Base-by-base conservation (phyloP, 2,329 filamentous ascomycete species). In the Calonectria henricotiae region DNA sequence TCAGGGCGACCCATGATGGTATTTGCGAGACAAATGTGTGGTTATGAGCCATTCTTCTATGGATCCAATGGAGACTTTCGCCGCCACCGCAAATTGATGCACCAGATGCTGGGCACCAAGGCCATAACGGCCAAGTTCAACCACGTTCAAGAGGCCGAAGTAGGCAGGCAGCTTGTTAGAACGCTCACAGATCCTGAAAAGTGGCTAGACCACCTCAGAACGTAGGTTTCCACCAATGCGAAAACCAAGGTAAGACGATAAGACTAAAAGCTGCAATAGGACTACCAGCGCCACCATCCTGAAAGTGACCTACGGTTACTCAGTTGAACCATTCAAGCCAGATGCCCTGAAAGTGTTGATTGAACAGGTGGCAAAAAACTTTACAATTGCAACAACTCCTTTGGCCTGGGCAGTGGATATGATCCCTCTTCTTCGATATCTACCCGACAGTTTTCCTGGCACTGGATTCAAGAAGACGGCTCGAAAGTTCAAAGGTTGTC, bases 41-140 rank as follows among this genome's bases (percentile, higher is more conserved):
- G 51, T 12, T 55, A 55, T 25, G 51, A 55, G 17, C 51, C 51
- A 8, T 55, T 55, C 32, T 55, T 55, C 51, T 55, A 37, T 13
- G 51, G 51, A 7, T 20, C 32, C 5, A 35, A 35, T 11, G 51
- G 51, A 4, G 51, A 55, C 13, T 55, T 55, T 8, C 51, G 51
- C 12, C 51, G 51, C 23, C 51, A 55, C n/a, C 51, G 51, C 51
- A 55, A 55, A 30, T 17, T 55, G n/a, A 55, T 55, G 51, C 32
- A 55, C 11, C 30, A 35, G n/a, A 35, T 55, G n/a, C 51, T 55
- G 4, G 51, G 51, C 12, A 55, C 30, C 11, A 55, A 55, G 32
- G 17, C 51, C n/a, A 55, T 55, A 11, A 55, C 51, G 17, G 51
- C 51, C 9, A 20, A 55, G 8, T 55, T 55, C 17, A 35, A 55